phyloP scores from a whole-genome alignment of 225 moss, liverwort and hornwort genomes.

The Pseudoscleropodium purum region DNA sequence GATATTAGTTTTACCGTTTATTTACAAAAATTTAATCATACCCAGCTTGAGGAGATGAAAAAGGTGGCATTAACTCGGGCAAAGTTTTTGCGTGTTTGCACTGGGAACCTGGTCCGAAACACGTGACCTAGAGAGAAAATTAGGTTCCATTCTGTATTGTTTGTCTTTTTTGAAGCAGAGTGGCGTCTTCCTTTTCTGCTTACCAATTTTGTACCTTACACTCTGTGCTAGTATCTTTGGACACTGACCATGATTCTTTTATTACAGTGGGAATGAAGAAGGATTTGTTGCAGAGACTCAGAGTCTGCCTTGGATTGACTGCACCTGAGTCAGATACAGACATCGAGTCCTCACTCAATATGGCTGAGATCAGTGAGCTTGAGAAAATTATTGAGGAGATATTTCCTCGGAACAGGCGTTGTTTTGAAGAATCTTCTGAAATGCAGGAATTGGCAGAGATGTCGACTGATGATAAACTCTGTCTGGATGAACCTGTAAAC shows the following conservation, averaged over 20 bases:
- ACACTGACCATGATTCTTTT: not conserved
- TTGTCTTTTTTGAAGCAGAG: not conserved
- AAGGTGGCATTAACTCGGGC: not conserved
- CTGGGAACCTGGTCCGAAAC: not conserved
- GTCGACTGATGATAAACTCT: not conserved
- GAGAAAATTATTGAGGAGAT: conserved; percentile 18
- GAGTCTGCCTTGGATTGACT: conserved; percentile 19
- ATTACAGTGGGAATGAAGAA: conserved; percentile 9
- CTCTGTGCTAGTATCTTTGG: not conserved
- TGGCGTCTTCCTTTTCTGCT: not conserved
- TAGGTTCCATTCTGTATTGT: not conserved
- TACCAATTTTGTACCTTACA: not conserved
- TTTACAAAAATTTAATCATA: not conserved
- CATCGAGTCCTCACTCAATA: not conserved
- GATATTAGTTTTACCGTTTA: not conserved
- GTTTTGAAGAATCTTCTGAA: not conserved
- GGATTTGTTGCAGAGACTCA: not conserved
- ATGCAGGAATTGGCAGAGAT: not conserved
- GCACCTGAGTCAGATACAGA: not conserved
- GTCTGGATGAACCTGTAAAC: not conserved
- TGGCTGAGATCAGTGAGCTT: conserved; percentile 11
- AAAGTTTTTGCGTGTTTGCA: not conserved
- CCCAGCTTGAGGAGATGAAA: not conserved
- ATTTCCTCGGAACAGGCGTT: conserved; percentile 1
- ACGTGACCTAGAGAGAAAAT: not conserved